These are phyloP conservation scores for Colletotrichum orbiculare DNA, from an alignment of 2,329 filamentous ascomycete genomes.

Conservation along the genomic window DNA sequence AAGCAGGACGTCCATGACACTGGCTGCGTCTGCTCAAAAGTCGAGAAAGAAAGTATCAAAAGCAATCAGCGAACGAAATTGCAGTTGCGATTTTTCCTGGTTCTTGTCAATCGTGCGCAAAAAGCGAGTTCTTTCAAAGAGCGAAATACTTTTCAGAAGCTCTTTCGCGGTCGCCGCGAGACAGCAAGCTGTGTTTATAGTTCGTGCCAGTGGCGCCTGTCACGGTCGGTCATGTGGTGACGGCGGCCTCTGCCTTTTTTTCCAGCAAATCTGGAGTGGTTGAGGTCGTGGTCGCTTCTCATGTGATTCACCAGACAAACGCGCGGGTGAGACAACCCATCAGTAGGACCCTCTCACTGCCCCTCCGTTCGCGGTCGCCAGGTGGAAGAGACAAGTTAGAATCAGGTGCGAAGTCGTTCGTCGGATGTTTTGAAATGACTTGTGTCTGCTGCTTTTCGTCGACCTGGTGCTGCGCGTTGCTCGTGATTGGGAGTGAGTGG, in stretches of 20 bases:
- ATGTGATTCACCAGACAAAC: constrained; percentile 20
- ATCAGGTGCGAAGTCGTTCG: not conserved
- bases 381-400: too few relatives aligned
- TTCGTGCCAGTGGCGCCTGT: not conserved
- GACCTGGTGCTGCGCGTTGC: not conserved
- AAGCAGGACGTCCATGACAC: constrained; percentile 25
- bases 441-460: constrained; percentile 11
- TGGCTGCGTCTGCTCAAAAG: not conserved
- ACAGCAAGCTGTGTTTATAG: constrained; percentile 7
- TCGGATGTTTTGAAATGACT: constrained; percentile 2
- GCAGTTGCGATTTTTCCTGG: not conserved
- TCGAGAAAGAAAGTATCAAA: not conserved
- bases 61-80: not conserved
- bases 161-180: constrained; percentile 1
- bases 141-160: not conserved
- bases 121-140: too few relatives aligned
- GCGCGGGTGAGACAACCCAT: constrained; percentile 15
- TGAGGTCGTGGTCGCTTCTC: not conserved
- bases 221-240: constrained; percentile 21
- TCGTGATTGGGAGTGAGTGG: too few relatives aligned
- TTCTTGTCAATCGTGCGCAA: not conserved
- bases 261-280: not conserved
- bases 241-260: constrained; percentile 16
- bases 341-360: constrained; percentile 3
- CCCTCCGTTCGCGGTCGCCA: not conserved